A percentile compares a stretch with the other conserved stretches of the same genome.
Evolutionary conservation across 2,329 filamentous ascomycete genomes (phyloP).

Genomic region (Waltergamsia citrina): DNA sequence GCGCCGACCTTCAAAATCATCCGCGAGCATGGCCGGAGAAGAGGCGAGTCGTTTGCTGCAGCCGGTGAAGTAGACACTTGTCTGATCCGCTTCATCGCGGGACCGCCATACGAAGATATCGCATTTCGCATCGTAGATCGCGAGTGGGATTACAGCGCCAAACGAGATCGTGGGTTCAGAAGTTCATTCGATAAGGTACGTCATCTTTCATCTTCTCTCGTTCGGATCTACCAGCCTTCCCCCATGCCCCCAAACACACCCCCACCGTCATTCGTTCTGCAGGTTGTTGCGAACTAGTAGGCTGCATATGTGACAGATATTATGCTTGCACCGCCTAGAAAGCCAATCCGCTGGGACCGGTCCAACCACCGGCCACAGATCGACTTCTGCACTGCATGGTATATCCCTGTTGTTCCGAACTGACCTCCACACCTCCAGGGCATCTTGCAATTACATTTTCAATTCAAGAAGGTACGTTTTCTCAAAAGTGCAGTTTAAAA

Average conservation of each 20-base stretch:
- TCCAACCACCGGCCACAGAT: too few relatives aligned
- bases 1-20: conserved; percentile 95
- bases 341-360: too few relatives aligned
- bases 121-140: conserved; percentile 96
- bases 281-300: too few relatives aligned
- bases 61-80: conserved; percentile 97
- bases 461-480: conserved; percentile 95
- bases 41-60: conserved; percentile 85
- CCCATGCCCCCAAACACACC: background rate
- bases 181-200: conserved; percentile 95
- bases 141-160: conserved; percentile 98
- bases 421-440: conserved; percentile 50
- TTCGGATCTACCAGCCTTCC: conserved; percentile 3
- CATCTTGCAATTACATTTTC: conserved; percentile 92
- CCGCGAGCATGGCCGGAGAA: conserved; percentile 78
- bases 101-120: conserved; percentile 92
- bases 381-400: too few relatives aligned
- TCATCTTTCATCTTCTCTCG: conserved; percentile 9
- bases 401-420: conserved; percentile 4
- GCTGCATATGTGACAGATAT: background rate
- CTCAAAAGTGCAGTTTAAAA: too few relatives aligned
- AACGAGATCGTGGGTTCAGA: conserved; percentile 86
- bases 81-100: conserved; percentile 89
- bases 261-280: background rate
- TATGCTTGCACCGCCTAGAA: too few relatives aligned